Evolutionary conservation across 192 early-diverging fungal species (phyloP).

Genomic region (Ambispora gerdemannii): DNA sequence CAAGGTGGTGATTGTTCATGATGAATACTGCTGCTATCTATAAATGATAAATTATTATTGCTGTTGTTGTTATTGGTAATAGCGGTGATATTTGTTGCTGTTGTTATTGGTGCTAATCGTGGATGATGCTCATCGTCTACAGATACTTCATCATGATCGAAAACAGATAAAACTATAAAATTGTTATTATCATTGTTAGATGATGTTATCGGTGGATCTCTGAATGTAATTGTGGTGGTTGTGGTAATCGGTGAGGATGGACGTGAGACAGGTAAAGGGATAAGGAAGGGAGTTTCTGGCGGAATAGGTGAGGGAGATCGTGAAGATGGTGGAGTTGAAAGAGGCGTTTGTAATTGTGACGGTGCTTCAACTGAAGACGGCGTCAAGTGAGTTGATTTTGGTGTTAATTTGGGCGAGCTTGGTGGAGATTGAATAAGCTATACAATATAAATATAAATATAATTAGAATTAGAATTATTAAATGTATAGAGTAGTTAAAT

Average conservation of each 20-base stretch:
- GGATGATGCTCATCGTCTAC: not conserved
- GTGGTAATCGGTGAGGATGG: not conserved
- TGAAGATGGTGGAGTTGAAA: slow-evolving; percentile 21
- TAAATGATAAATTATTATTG: not conserved
- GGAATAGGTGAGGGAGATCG: slow-evolving; percentile 19
- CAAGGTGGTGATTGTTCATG: slow-evolving; percentile 17
- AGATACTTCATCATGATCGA: no score
- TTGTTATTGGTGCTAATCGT: slow-evolving; percentile 8
- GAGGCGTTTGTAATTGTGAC: slow-evolving; percentile 29
- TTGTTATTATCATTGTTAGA: no score
- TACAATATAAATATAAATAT: not conserved
- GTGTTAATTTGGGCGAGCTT: slow-evolving; percentile 17
- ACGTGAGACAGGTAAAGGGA: slow-evolving; percentile 18
- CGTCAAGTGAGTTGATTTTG: slow-evolving; percentile 22
- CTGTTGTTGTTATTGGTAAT: not conserved
- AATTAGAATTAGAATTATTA: not conserved
- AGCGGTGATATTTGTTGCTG: not conserved
- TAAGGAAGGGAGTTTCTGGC: not conserved
- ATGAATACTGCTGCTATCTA: not conserved
- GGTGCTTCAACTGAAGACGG: slow-evolving; percentile 25
- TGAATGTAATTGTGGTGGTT: no score
- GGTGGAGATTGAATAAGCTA: slow-evolving; percentile 29
- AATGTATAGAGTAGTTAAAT: not conserved
- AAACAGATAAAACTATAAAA: no score
- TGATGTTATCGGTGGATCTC: no score